Base-by-base conservation (phyloP, 1,284 basidiomycete species). In the Pseudomicrostroma phylloplanum region DNA sequence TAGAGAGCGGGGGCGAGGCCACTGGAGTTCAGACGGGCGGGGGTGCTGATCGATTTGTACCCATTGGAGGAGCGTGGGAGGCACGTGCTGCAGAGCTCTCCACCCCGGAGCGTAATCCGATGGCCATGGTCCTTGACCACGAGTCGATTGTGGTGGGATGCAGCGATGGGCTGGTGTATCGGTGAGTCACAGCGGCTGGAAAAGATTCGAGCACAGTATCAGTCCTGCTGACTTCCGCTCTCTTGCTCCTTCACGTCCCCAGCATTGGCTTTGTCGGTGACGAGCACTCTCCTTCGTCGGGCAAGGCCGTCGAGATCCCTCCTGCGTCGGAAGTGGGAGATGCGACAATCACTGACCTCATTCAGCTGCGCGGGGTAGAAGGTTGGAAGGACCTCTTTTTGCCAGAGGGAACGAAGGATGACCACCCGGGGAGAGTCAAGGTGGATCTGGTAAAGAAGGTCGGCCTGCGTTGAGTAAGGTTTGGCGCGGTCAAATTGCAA, bases 91-190 rank as follows among this genome's bases (percentile, higher is more conserved):
- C 43, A 1, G 60, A 65, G 21, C 64, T 76, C 17, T 60, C 65
- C 17, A 61, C 57, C 13, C 66, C 71, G 1, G 55, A 70, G 30
- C 61, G 66, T 17, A 75, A 75, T 49, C 73, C 73, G 11, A 72
- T 74, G 72, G 63, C 67, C 19, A 67, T 76, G 58, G 71, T 71
- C 55, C 49, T 72, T 48, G 73, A 76, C 55, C 71, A 72, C 58
- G 73, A 76, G 55, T 65, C 57, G 40, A 61, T 69, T 30, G 72
- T 76, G 8, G 68, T 74, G 9, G 73, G 73, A 11, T 73, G 69
- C 39, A 64, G 67, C 2, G 72, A 73, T 48, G 73, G 73, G 0
- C 62, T 68, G 21, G 66, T 76, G 48, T 76, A 76, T 57, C 56
- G 69, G 51, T 54, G 51, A 54, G 51, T 54, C 30, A 36, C 30